Percentiles rank a stretch among this genome's conserved stretches.
Conservation (phyloP, 306 rosid species). For the Cicer judaicum region DNA sequence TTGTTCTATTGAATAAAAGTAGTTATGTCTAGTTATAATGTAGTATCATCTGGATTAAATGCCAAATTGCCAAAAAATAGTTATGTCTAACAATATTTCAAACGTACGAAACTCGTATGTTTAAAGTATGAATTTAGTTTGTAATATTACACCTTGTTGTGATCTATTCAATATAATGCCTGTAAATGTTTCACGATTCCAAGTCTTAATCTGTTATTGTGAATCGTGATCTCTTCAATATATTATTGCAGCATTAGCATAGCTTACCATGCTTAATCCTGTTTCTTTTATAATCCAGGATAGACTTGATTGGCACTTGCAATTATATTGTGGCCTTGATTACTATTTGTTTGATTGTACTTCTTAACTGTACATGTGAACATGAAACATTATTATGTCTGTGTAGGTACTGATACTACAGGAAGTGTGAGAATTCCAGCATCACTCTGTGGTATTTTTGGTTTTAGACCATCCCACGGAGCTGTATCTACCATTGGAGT, state of each 20-base stretch:
- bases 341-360: conserved; percentile 9
- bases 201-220: conserved; percentile 25
- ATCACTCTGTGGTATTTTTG: conserved; percentile 79
- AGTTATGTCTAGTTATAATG: not conserved
- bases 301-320: conserved; percentile 15
- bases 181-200: conserved; percentile 31
- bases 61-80: not conserved
- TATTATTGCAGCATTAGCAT: conserved; percentile 34
- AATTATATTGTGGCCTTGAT: conserved; percentile 6
- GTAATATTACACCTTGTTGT: conserved; percentile 4
- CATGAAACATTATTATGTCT: conserved; percentile 26
- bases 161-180: conserved; percentile 23
- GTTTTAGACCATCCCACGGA: conserved; percentile 86
- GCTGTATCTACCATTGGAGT: conserved; percentile 68
- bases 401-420: conserved; percentile 79
- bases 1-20: not conserved
- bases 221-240: conserved; percentile 28
- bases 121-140: not conserved
- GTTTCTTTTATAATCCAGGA: conserved; percentile 18
- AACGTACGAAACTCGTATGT: not conserved
- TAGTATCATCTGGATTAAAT: not conserved
- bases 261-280: conserved; percentile 18
- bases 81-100: conserved; percentile 11
- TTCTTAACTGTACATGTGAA: conserved; percentile 28
- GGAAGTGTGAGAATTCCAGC: conserved; percentile 88